A percentile compares a stretch with the other conserved stretches of the same genome.
These are phyloP conservation scores for Stygiomarasmius scandens DNA, from an alignment of 1,284 basidiomycete species.

Conservation along the genomic window DNA sequence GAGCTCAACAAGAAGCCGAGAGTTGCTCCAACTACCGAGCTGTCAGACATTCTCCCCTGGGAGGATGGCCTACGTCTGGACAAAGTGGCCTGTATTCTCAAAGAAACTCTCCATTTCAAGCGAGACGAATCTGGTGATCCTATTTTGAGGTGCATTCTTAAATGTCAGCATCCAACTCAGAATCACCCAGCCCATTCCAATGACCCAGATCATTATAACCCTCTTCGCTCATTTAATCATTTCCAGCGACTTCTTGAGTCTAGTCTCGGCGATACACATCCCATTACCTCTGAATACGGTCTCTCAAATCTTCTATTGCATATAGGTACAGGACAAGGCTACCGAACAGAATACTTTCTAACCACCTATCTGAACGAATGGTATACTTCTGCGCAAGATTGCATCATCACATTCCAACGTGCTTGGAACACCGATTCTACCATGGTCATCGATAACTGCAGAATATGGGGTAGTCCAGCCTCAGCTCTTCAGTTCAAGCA, in stretches of 20 bases:
- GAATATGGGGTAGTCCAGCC: slow-evolving; percentile 3
- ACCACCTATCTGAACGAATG: neutral
- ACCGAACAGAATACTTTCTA: neutral
- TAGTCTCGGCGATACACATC: neutral
- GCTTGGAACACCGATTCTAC: neutral
- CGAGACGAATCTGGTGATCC: neutral
- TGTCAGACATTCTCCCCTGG: neutral
- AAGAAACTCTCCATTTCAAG: neutral
- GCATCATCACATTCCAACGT: neutral
- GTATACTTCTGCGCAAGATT: neutral
- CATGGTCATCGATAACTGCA: neutral
- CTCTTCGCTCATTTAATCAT: neutral
- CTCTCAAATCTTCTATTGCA: slow-evolving; percentile 10
- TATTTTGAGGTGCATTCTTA: neutral
- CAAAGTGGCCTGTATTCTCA: neutral
- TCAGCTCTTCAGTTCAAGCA: no score
- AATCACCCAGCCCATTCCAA: neutral
- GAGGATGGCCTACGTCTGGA: neutral
- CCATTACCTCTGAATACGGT: neutral
- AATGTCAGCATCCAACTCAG: neutral
- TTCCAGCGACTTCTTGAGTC: neutral
- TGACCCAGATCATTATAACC: slow-evolving; percentile 4
- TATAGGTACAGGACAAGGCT: slow-evolving; percentile 13
- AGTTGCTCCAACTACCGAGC: neutral
- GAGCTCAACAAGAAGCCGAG: neutral